Base-by-base conservation (phyloP, 345 rosid species). In the Turnera subulata region DNA sequence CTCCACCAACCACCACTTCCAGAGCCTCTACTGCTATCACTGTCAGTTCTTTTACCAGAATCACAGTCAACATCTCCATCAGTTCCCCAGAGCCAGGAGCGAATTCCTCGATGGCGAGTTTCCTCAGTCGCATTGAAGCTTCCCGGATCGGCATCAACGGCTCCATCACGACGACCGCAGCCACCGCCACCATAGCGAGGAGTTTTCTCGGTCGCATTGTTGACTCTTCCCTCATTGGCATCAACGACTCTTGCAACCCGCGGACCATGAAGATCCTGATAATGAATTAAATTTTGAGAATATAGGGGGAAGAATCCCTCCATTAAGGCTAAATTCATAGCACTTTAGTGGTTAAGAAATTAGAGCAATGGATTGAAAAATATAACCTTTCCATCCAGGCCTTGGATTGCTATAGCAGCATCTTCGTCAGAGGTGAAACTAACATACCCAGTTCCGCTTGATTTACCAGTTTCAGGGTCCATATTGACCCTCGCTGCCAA, bases 361-460 rank as follows among this genome's bases (percentile, higher is more conserved):
- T n/a, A n/a, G 18, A 45, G 6, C 5, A 19, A 53, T 23, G 10
- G 21, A 23, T 1, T 11, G n/a, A 55, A 55, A 12, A 50, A 55
- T 22, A 47, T 55, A 76, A 93, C 99, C 96, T 80, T 84, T 21
- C 97, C 99, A 77, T 93, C 97, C 84, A 89, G 66, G 57, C 96
- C 99, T 65, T 93, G 99, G 43, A 89, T 69, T 59, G 99, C 96
- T 78, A 78, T 73, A 24, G 91, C 79, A n/a, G 99, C 99, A 42
- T 77, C 96, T 69, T 86, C 97, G 1, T 61, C 47, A 39, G 85
- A 72, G 5, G 76, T 70, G 64, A 59, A 93, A 23, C 94, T 93
- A 46, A 92, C 64, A 65, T 86, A 92, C 17, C 91, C 98, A 79
- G 89, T 89, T 53, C 98, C 98, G 68, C 96, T 89, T 13, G 99